Conservation (phyloP, 2,329 filamentous ascomycete species). For the Geoglossum cookeanum region DNA sequence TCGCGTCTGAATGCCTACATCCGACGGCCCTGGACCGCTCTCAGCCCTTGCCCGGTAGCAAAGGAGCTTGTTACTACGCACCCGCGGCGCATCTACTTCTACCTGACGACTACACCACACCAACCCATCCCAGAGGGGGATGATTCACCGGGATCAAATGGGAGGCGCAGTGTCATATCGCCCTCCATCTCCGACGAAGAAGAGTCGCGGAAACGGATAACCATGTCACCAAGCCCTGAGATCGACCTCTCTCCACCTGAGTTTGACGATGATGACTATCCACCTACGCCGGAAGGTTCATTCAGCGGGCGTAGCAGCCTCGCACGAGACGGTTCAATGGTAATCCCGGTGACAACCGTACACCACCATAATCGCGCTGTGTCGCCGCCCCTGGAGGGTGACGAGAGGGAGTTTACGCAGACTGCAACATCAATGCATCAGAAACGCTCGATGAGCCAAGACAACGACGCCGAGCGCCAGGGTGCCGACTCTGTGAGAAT, state of each 20-base stretch:
- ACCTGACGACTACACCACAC: constrained; percentile 71
- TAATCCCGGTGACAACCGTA: constrained; percentile 18
- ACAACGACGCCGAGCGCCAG: constrained; percentile 14
- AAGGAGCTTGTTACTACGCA: constrained; percentile 88
- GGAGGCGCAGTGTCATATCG: constrained; percentile 46
- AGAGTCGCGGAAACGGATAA: constrained; percentile 36
- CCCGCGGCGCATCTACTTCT: constrained; percentile 90
- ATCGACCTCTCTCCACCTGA: constrained; percentile 78
- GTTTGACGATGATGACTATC: constrained; percentile 55
- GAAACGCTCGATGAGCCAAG: constrained; percentile 29
- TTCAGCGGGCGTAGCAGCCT: constrained; percentile 23
- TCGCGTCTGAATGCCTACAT: constrained; percentile 79
- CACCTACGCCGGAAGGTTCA: constrained; percentile 42
- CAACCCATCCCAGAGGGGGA: constrained; percentile 51
- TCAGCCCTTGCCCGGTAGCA: constrained; percentile 67
- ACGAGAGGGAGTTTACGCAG: constrained; percentile 92
- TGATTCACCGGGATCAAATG: neutral
- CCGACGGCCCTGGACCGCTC: constrained; percentile 63
- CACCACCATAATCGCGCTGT: constrained; percentile 49
- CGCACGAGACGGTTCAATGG: constrained; percentile 17
- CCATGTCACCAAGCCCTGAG: constrained; percentile 79
- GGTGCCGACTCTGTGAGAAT: constrained; percentile 10
- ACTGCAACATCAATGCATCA: constrained; percentile 65
- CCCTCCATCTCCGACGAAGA: constrained; percentile 64
- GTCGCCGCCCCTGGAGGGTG: constrained; percentile 76